Base-by-base conservation (phyloP, 768 basidiomycete species). In the Rhizopogon vesiculosus region DNA sequence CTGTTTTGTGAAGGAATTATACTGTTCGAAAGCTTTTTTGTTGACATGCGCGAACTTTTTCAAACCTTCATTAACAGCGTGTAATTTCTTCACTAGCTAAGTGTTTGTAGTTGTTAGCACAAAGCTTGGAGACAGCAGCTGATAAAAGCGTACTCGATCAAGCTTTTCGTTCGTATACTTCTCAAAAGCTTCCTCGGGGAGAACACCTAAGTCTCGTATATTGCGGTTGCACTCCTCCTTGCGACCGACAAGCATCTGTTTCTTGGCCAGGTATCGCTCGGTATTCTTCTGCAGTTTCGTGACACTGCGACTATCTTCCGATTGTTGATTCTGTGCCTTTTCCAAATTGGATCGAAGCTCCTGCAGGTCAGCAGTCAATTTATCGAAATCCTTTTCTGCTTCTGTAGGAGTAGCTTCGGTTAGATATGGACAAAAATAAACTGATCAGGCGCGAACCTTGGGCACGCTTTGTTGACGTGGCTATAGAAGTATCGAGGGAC, bases 21-120 rank as follows among this genome's bases (percentile, higher is more conserved):
- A 98, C 69, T 98, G 96, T 69, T 99, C 97, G 66, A 96, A 96
- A 1, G 96, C 97, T 66, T 98, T 98, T 79, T 99, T 99, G 78
- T 99, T 99, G 59, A 98, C 96, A 66, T 98, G 94, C 0, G 93
- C 91, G 64, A 95, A 99, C 69, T 94, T 96, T 70, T 97, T 96
- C 62, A 99, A 76, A 28, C 85, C 83, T 65, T 98, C 95, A 65
- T 98, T 97, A 58, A 94, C 87, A 13, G 80, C 78, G 61, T 96
- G 94, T n/a, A 99, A 78, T 60, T 89, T 89, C 73, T 93, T 96
- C 64, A 95, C 84, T 44, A 99, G 79, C 96, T 99, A 63, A 18
- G 57, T 31, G 19, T 22, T 41, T 42, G 4, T 6, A 4, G 28
- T n/a, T 9, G 39, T 56, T 19, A 56, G 29, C 39, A n/a, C 31